Conservation (phyloP, 148 eudicot species). For the Rhododendron simsii region DNA sequence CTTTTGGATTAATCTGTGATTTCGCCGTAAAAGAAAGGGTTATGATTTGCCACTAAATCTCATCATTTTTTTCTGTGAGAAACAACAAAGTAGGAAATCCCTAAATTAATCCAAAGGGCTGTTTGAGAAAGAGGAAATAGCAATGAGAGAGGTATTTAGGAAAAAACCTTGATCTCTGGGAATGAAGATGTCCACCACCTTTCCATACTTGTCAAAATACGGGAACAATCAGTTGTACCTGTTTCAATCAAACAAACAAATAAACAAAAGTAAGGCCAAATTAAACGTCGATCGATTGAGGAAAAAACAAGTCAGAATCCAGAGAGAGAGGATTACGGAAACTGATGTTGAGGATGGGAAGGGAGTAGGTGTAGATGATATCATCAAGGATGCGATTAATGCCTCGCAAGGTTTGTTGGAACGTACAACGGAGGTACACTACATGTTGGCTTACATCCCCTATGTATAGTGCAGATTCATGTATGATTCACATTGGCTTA, state of each 20-base stretch:
- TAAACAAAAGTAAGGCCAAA: background rate
- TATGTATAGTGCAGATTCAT: no score
- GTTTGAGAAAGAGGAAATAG: background rate
- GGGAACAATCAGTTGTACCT: conserved; percentile 24
- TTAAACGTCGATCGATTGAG: background rate
- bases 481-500: no score
- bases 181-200: conserved; percentile 22
- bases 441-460: no score
- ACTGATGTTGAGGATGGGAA: conserved; percentile 15
- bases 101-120: no score
- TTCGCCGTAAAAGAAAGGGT: no score
- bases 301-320: background rate
- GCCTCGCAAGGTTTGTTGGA: no score
- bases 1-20: no score
- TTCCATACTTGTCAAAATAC: conserved; percentile 20
- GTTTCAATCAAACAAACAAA: background rate
- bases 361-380: background rate
- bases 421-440: no score
- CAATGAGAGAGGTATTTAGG: background rate
- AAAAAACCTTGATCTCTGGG: conserved; percentile 19
- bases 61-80: no score
- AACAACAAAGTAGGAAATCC: no score
- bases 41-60: no score
- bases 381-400: background rate
- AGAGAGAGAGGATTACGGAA: background rate